A percentile compares a stretch with the other conserved stretches of the same genome.
Conservation (phyloP, 345 rosid genomes). For the Rhizophora mangle region DNA sequence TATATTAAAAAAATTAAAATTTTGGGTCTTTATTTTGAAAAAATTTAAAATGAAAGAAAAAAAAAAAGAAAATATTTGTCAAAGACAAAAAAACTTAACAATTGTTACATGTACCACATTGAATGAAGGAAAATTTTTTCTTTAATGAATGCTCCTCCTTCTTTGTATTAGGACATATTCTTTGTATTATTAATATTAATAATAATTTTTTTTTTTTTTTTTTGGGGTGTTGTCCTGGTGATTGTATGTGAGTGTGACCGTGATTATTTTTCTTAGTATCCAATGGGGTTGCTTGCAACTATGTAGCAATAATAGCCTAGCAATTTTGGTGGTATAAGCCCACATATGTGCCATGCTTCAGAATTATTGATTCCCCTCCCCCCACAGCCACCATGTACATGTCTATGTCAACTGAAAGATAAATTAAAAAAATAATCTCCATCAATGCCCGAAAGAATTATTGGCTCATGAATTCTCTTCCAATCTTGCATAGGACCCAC, state of each 20-base stretch:
- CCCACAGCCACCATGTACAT: not conserved
- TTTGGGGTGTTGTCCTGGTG: not conserved
- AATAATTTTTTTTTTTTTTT: too few species aligned
- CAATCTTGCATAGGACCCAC: slow-evolving; percentile 13
- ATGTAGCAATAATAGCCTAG: not conserved
- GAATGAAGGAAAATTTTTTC: too few species aligned
- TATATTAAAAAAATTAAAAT: too few species aligned
- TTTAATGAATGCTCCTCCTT: too few species aligned
- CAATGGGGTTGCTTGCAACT: not conserved
- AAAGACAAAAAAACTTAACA: too few species aligned
- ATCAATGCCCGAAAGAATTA: not conserved
- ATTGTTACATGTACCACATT: too few species aligned
- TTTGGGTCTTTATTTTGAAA: too few species aligned
- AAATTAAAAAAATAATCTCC: not conserved
- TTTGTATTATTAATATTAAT: too few species aligned
- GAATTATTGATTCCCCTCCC: not conserved
- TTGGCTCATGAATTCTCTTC: not conserved
- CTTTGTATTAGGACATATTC: too few species aligned
- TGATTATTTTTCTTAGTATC: not conserved
- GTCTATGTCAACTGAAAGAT: not conserved
- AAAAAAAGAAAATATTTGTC: too few species aligned
- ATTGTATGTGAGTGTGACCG: not conserved
- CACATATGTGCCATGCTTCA: not conserved
- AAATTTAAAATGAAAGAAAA: too few species aligned
- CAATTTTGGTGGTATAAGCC: too few species aligned